A percentile compares a stretch with the other conserved stretches of the same genome.
Conservation (phyloP, 2,329 filamentous ascomycete genomes). For the Aciculosporium take region DNA sequence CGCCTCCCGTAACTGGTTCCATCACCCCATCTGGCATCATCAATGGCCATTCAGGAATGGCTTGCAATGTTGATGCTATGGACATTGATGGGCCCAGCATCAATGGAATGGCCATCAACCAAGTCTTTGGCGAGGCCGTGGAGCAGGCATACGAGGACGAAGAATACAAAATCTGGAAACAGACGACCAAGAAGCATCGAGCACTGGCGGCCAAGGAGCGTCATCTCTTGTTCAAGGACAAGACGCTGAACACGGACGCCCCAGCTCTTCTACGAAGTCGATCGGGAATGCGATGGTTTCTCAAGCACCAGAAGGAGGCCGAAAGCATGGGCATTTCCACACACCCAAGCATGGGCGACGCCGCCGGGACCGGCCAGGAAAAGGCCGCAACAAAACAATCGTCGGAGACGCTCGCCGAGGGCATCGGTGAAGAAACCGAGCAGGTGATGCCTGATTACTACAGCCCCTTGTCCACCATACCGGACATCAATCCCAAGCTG, state of each 20-base stretch:
- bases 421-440: slow-evolving; percentile 83
- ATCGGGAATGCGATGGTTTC: slow-evolving; percentile 76
- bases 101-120: slow-evolving; percentile 48
- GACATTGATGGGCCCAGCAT: slow-evolving; percentile 70
- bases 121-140: slow-evolving; percentile 48
- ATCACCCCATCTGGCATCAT: slow-evolving; percentile 55
- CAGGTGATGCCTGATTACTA: slow-evolving; percentile 88
- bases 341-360: slow-evolving; percentile 23
- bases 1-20: slow-evolving; percentile 61
- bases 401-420: slow-evolving; percentile 75
- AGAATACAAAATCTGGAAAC: slow-evolving; percentile 97
- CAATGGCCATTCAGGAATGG: slow-evolving; percentile 51
- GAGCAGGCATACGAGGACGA: slow-evolving; percentile 81
- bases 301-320: slow-evolving; percentile 63
- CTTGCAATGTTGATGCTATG: slow-evolving; percentile 70
- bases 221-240: slow-evolving; percentile 70
- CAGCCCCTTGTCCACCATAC: slow-evolving; percentile 70
- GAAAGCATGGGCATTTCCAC: slow-evolving; percentile 32
- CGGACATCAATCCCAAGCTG: slow-evolving; percentile 63
- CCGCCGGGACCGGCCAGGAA: slow-evolving; percentile 29
- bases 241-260: slow-evolving; percentile 74
- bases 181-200: slow-evolving; percentile 92
- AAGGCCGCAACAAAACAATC: slow-evolving; percentile 29
- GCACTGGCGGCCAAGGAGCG: slow-evolving; percentile 76
- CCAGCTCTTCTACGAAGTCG: slow-evolving; percentile 75